phyloP scores from a whole-genome alignment of 2,329 filamentous ascomycete genomes.

The Colletotrichum nymphaeae region DNA sequence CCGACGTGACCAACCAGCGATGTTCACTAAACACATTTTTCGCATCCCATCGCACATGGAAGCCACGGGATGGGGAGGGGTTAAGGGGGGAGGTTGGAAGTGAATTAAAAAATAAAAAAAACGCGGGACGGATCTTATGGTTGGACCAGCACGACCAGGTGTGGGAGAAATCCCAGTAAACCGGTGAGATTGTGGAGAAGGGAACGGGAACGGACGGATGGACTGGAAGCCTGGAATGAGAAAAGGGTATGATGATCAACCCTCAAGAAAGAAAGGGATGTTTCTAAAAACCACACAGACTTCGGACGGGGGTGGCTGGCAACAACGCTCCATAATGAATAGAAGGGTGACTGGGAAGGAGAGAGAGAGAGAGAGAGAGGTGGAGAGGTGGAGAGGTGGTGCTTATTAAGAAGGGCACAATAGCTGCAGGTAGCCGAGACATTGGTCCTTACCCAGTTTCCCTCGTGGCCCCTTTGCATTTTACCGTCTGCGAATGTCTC shows the following conservation, averaged over 20 bases:
- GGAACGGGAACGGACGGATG: neutral
- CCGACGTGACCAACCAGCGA: neutral
- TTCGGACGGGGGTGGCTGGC: neutral
- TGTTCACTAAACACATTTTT: neutral
- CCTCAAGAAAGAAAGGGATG: neutral
- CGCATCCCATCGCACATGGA: neutral
- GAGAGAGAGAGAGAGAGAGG: neutral
- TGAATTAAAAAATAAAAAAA: neutral
- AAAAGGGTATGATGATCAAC: neutral
- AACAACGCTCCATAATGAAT: neutral
- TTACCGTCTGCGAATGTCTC: neutral
- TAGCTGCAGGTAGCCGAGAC: slow-evolving; percentile 34
- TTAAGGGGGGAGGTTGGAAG: neutral
- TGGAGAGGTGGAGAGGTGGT: too few species aligned
- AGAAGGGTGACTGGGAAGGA: neutral
- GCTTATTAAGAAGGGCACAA: neutral
- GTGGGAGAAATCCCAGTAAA: neutral
- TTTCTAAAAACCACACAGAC: neutral
- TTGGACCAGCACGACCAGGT: neutral
- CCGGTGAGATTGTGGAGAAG: neutral
- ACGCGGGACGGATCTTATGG: neutral
- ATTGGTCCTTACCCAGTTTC: slow-evolving; percentile 8
- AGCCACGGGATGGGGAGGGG: neutral
- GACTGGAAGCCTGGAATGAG: neutral
- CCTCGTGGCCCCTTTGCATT: neutral